These are phyloP conservation scores for Talaromyces piceae DNA, from an alignment of 2,329 filamentous ascomycete species.

Conservation along the genomic window DNA sequence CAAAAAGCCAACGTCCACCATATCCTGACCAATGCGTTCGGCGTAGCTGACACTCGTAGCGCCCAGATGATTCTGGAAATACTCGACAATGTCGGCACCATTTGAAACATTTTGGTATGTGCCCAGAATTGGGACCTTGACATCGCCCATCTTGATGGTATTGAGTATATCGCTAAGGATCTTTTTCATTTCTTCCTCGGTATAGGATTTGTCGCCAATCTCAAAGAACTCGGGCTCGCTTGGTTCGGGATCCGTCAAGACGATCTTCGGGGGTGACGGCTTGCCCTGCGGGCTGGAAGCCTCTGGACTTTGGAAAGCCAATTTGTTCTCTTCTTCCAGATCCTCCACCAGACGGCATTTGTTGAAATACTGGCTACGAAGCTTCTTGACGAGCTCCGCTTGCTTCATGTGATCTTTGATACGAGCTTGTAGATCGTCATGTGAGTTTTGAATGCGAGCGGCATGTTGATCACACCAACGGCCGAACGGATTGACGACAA, in stretches of 20 bases:
- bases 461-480: constrained; percentile 97
- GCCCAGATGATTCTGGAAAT: constrained; percentile 80
- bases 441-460: constrained; percentile 79
- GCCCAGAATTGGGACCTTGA: constrained; percentile 90
- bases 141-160: constrained; percentile 78
- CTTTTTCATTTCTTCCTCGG: constrained; percentile 81
- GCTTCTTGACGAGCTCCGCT: constrained; percentile 80
- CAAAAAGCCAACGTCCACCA: constrained; percentile 78
- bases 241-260: constrained; percentile 62
- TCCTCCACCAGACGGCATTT: constrained; percentile 96
- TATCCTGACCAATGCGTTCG: constrained; percentile 89
- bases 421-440: constrained; percentile 83
- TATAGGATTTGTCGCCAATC: constrained; percentile 81
- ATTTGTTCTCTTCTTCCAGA: constrained; percentile 95
- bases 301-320: constrained; percentile 84
- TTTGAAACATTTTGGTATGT: constrained; percentile 89
- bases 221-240: constrained; percentile 79
- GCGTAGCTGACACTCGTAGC: constrained; percentile 81
- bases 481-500: constrained; percentile 89
- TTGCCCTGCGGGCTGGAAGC: constrained; percentile 54
- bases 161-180: constrained; percentile 79
- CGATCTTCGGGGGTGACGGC: constrained; percentile 62
- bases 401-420: constrained; percentile 94
- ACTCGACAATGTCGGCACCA: constrained; percentile 91
- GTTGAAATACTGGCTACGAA: constrained; percentile 96